Base-by-base conservation (phyloP, 192 early-diverging fungal genomes). In the Coemansia sp. region DNA sequence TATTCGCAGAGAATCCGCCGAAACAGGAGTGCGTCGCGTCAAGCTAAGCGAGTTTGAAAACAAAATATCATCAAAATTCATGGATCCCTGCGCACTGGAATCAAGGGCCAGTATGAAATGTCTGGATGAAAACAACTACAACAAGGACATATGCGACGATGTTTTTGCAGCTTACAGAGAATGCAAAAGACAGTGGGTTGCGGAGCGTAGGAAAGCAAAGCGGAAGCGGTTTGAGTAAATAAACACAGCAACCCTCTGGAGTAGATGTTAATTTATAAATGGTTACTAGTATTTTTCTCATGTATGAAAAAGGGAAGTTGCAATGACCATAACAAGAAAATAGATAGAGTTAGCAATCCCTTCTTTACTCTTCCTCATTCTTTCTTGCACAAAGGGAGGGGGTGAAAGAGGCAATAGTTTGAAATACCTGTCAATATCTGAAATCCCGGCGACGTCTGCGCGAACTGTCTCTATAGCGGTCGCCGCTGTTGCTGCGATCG, bases 81-180 rank as follows among this genome's bases (percentile, higher is more conserved):
- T 84, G 69, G 75, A 84, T 44, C 81, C 81, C 2, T 84, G 82
- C 37, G 76, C 68, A 10, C 72, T 79, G 14, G 82, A 84, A 43
- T 66, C 76, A 49, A 71, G 72, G 56, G 70, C 65, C 42, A 84
- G 82, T 55, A 70, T 63, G 63, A 72, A 79, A 48, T 84, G 82
- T 14, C 68, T 84, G 2, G 82, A 84, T 20, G 63, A 72, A 13
- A 75, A 73, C 68, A 75, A 84, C 48, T 76, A 79, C 53, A 69
- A 84, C 62, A 75, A 73, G 42, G 53, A 64, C 16, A 20, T 63
- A 16, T 84, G 82, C 58, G 61, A 40, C 22, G 64, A 67, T 4
- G 64, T 72, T 40, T 84, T 84, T 74, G 61, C 46, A 2, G 73
- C 73, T 3, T 84, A 84, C 60, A 61, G 70, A 25, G 77, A 84